A percentile compares a stretch with the other conserved stretches of the same genome.
These are phyloP conservation scores for Lasiosphaeria miniovina DNA, from an alignment of 495 filamentous ascomycete species.

Conservation along the genomic window DNA sequence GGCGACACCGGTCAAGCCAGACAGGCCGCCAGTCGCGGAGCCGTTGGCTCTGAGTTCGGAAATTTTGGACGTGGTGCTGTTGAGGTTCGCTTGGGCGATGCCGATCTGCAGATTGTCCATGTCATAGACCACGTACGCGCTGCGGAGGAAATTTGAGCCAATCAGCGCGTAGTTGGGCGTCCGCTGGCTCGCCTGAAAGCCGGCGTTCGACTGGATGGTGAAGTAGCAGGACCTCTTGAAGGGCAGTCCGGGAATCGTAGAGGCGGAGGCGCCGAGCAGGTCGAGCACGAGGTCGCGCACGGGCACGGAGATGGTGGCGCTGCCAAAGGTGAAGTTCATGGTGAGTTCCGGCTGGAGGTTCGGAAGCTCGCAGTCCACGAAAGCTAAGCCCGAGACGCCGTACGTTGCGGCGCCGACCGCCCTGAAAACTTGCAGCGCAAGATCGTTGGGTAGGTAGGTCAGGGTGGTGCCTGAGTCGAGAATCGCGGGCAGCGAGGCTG, in stretches of 20 bases:
- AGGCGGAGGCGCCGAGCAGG: conserved; percentile 26
- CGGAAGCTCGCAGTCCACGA: conserved; percentile 46
- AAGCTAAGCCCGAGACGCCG: conserved; percentile 40
- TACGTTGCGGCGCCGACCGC: conserved; percentile 53
- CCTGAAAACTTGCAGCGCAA: conserved; percentile 57
- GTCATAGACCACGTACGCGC: conserved; percentile 93
- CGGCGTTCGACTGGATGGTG: conserved; percentile 37
- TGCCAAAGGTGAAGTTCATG: conserved; percentile 60
- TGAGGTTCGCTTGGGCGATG: conserved; percentile 82
- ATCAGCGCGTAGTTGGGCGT: conserved; percentile 39
- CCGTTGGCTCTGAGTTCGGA: conserved; percentile 40
- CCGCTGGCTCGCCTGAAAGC: conserved; percentile 17
- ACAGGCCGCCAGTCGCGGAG: conserved; percentile 30
- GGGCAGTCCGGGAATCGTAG: conserved; percentile 24
- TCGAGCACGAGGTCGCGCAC: conserved; percentile 74
- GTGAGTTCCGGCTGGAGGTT: conserved; percentile 56
- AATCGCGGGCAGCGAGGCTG: conserved; percentile 48
- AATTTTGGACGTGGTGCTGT: conserved; percentile 55
- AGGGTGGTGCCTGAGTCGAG: conserved; percentile 85
- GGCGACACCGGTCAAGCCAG: conserved; percentile 36
- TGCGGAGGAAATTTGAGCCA: conserved; percentile 90
- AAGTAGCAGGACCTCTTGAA: conserved; percentile 40
- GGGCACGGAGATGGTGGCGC: conserved; percentile 61
- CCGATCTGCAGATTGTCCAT: conserved; percentile 79
- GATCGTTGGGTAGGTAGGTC: conserved; percentile 69